Conservation (phyloP, 768 basidiomycete genomes). For the Kwoniella botswanensis region DNA sequence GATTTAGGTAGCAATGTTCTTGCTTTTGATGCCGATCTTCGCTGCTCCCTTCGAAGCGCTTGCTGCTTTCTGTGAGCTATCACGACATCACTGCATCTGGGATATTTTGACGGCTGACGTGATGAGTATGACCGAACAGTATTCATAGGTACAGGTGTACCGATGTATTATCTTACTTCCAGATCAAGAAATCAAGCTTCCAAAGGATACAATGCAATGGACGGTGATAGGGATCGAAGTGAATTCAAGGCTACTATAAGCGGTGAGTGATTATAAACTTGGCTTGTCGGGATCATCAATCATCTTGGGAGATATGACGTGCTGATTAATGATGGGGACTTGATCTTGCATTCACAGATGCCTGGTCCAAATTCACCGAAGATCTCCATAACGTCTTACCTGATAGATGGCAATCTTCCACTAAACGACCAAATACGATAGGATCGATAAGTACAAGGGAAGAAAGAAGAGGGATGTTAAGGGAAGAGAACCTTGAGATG, state of each 20-base stretch:
- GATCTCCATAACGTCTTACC: constrained; percentile 32
- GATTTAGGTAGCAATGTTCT: constrained; percentile 77
- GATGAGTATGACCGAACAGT: constrained; percentile 25
- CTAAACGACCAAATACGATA: background rate
- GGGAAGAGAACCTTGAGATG: constrained; percentile 48
- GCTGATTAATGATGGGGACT: background rate
- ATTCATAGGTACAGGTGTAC: constrained; percentile 52
- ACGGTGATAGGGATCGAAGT: constrained; percentile 2
- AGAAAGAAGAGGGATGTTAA: constrained; percentile 40
- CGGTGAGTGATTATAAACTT: constrained; percentile 22
- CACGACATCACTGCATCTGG: background rate
- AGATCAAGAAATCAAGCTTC: constrained; percentile 29
- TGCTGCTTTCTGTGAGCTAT: constrained; percentile 75
- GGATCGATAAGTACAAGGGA: constrained; percentile 24
- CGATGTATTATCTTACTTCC: constrained; percentile 55
- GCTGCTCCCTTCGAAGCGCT: constrained; percentile 88
- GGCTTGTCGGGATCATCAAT: too few species aligned
- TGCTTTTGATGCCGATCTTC: constrained; percentile 91
- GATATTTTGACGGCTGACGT: background rate
- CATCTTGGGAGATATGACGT: too few species aligned
- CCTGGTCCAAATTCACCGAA: constrained; percentile 36
- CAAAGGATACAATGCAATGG: constrained; percentile 6
- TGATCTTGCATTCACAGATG: constrained; percentile 20
- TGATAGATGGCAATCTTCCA: constrained; percentile 3
- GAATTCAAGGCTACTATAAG: constrained; percentile 22